Base-by-base conservation (phyloP, 2,329 filamentous ascomycete species). In the Ophidiomyces ophidiicola region DNA sequence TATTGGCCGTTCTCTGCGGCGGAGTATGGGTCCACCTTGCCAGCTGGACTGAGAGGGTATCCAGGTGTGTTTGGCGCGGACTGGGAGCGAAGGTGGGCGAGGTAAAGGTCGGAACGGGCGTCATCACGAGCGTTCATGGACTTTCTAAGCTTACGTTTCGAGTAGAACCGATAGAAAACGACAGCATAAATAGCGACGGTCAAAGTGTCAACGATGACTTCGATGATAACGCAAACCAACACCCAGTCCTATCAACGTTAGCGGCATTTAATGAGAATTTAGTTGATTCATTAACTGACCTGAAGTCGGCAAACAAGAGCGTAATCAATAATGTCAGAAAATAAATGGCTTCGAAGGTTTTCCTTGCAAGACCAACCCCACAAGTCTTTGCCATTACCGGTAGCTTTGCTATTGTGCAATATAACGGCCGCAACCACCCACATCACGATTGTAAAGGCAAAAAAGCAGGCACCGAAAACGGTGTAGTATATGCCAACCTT, bases 361-460 rank as follows among this genome's bases (percentile, higher is more conserved):
- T 93, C 74, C 42, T 87, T 80, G 61, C 90, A 98, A n/a, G 85
- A 77, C 90, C 90, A 98, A 44, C 88, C 87, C 90, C 90, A 98
- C 62, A 98, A 75, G 61, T 98, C 90, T 61, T 94, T 77, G 54
- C 82, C 82, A 48, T 75, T 66, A 55, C 75, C 76, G 55, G 72
- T 82, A 53, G 76, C 73, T 58, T 80, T 82, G 42, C 77, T 76
- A 52, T 81, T 74, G 58, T 96, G 86, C 53, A 94, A 74, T 41
- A 94, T 65, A 43, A 79, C 84, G 26, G 87, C 87, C 21, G 84
- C 86, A 23, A 90, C 68, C 39, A 80, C 78, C 90, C 90, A 98
- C 70, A 98, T 83, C 54, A 92, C 64, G 60, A 93, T 80, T 58
- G 82, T 90, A 62, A 93, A 80, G 56, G 90, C 80, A 70, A 96